Conservation (phyloP, 352 stramenopile genomes). For the Globisporangium apiculatum region DNA sequence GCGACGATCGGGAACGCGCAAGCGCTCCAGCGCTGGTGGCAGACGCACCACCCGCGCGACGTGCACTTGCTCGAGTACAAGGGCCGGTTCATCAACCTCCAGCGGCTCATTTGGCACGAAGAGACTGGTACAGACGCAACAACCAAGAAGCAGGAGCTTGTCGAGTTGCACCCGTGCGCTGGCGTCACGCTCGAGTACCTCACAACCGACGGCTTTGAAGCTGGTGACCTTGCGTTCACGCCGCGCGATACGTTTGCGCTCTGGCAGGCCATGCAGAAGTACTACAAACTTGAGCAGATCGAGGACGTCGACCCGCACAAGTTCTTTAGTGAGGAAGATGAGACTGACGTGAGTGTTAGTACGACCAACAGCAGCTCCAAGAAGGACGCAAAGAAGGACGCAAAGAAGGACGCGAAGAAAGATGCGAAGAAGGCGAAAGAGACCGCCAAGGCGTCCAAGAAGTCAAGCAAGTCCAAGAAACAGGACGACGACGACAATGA, state of each 20-base stretch:
- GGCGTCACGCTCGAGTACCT: constrained; percentile 83
- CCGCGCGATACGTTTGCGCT: constrained; percentile 95
- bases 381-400: constrained; percentile 21
- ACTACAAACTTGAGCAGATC: constrained; percentile 71
- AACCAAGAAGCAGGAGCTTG: constrained; percentile 60
- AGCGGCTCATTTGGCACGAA: constrained; percentile 93
- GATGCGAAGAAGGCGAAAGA: constrained; percentile 26
- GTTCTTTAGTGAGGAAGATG: constrained; percentile 86
- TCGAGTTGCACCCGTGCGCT: constrained; percentile 74
- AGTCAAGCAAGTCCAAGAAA: constrained; percentile 60
- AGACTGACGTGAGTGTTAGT: constrained; percentile 14
- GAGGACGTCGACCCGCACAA: constrained; percentile 91
- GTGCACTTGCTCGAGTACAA: constrained; percentile 94
- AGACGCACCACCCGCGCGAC: constrained; percentile 79
- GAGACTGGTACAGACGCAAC: constrained; percentile 29
- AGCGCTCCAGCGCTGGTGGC: constrained; percentile 94
- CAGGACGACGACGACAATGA: constrained; percentile 64
- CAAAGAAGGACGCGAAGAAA: constrained; percentile 35
- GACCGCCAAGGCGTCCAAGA: not conserved
- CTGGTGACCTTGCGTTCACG: constrained; percentile 91
- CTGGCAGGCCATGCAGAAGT: constrained; percentile 87
- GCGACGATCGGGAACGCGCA: constrained; percentile 97
- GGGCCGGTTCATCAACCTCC: constrained; percentile 97
- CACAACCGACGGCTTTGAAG: constrained; percentile 73
- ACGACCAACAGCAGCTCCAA: constrained; percentile 11